Evolutionary conservation across 2,329 filamentous ascomycete genomes (phyloP), one percentile per base, ranked within the genome.

Genomic region (Pseudocercospora crystallina): DNA sequence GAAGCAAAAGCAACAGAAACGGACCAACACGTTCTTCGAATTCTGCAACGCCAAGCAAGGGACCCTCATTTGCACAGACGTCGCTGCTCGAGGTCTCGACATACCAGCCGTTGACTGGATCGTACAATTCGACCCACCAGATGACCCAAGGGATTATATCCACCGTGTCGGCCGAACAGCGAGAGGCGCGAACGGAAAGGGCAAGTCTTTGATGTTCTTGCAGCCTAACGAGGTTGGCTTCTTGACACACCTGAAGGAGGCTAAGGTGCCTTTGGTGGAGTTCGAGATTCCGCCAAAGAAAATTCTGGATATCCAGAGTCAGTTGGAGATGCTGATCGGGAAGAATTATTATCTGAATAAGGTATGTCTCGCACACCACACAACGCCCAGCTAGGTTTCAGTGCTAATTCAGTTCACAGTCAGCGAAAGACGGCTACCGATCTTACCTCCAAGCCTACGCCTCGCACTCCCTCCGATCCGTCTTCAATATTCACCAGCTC

Each of bases 271-370:
- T 2, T 85, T 99, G 5, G 89, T 95, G 26, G 94, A 99, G 72
- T 97, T 96, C 65, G 92, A 97, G 66, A 94, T 99, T 67, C 92
- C 92, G 1, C 78, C 84, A 49, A 91, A 89, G 75, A 96, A 95
- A 79, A 89, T 99, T 59, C 78, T 92, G 65, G 95, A 61, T 86
- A 95, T 75, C 84, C 87, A 64, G 49, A 69, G 62, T 20, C 90
- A 96, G 72, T 82, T 97, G 8, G 92, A 97, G 79, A 94, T 92
- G 74, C 81, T 97, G 60, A 95, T 99, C 64, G 83, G 83, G 29
- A 88, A 94, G 70, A 97, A 99, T 73, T 97, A 97, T 77, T 96
- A 96, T 71, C 80, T 99, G 51, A 94, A 96, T 76, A 94, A 96
- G 81, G 79, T 81, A 67, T 50, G 73, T 63, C 33, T 42, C 10